Evolutionary conservation across 1,284 basidiomycete genomes (phyloP).

Genomic region (Pisolithus thermaeus): DNA sequence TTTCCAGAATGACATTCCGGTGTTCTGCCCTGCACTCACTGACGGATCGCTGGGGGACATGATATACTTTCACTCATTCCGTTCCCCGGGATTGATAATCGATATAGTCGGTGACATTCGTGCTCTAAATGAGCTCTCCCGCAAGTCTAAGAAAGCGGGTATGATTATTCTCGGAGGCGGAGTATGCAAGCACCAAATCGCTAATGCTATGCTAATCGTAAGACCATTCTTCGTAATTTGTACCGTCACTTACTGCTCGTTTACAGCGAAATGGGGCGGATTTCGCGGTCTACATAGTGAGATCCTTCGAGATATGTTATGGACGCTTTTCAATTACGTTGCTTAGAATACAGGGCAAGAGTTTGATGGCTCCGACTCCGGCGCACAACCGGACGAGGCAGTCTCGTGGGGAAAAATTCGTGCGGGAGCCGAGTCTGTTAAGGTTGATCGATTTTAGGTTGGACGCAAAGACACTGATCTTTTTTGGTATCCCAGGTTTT

Average conservation of each 20-base stretch:
- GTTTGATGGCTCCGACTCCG: conserved; percentile 97
- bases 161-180: conserved; percentile 99
- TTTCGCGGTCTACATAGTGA: conserved; percentile 91
- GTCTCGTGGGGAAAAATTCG: conserved; percentile 99
- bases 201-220: conserved; percentile 98
- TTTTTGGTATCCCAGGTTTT: conserved; percentile 41
- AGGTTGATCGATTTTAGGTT: conserved; percentile 47
- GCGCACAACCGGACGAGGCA: conserved; percentile 95
- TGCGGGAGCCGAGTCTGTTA: conserved; percentile 85
- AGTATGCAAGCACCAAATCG: conserved; percentile 99
- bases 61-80: conserved; percentile 99
- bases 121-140: conserved; percentile 83
- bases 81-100: conserved; percentile 80
- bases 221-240: conserved; percentile 20
- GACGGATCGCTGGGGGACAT: conserved; percentile 98
- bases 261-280: conserved; percentile 93
- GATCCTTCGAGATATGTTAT: conserved; percentile 25
- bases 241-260: conserved; percentile 5
- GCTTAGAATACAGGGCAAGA: conserved; percentile 94
- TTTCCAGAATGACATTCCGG: conserved; percentile 90
- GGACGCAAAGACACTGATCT: not conserved
- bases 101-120: conserved; percentile 97
- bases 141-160: conserved; percentile 89
- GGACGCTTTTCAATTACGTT: conserved; percentile 5
- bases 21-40: conserved; percentile 97